Base-by-base conservation (phyloP, 2,329 filamentous ascomycete species). In the Metarhizium sp. region DNA sequence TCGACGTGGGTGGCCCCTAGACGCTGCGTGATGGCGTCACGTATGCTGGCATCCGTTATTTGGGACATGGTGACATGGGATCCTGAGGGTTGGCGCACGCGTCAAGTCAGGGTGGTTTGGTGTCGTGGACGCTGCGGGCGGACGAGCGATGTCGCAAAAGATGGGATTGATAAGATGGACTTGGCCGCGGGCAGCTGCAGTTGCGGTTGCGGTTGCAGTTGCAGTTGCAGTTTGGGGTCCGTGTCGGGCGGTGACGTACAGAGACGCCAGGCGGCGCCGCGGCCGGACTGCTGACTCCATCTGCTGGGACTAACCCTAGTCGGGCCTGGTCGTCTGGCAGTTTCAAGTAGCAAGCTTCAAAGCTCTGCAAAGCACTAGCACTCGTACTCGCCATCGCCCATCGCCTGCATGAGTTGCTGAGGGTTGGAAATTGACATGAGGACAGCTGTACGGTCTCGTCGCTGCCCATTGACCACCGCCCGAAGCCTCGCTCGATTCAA, bases 1-100 rank as follows among this genome's bases (percentile, higher is more conserved):
- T 94, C 86, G 60, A 96, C 90, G 73, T 95, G 82, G 32, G 79
- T 78, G 25, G 91, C 90, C 56, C 83, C 78, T 54, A 96, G 77
- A 60, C 85, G 83, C 63, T 86, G 76, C 42, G 77, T 79, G 62
- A 96, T 79, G 57, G 86, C 88, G 47, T 75, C 74, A 66, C 80
- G 84, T 54, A 97, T 78, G 51, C 78, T 80, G 42, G 84, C 83
- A 58, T 90, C 85, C 47, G 90, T 92, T 65, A 96, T 85, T 36
- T 58, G 47, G n/a, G 55, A 57, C 53, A 59, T 59, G 49, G 47
- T 40, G 11, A 55, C 20, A 48, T 34, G 32, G 54, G 48, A 34
- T n/a, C 32, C 32, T 36, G 46, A 51, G 5, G 8, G 10, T 11
- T 34, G 32, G 32, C 32, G 32, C 7, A 34, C 2, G 6, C 32